Base-by-base conservation (phyloP, 164 flowering plant genomes). In the Macadamia tetraphylla region DNA sequence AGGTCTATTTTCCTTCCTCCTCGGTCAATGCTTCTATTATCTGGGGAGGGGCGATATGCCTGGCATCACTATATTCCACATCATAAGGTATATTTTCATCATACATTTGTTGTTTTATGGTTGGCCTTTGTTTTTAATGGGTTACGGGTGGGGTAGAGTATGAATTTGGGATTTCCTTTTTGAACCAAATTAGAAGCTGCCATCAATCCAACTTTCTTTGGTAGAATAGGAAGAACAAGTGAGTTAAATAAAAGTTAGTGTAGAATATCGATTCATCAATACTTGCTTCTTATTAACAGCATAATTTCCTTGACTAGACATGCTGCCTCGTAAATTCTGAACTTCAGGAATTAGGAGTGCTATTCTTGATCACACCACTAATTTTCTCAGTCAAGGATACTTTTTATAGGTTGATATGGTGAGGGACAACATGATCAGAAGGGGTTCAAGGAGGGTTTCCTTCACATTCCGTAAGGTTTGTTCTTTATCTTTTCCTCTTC, bases 61-160 rank as follows among this genome's bases (percentile, higher is more conserved):
- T 94, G 98, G 98, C 92, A 92, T 77, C 98, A 94, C 76, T 94
- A 91, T 74, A 94, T 91, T 75, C 97, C 96, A 29, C 98, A 94
- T 73, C 98, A 88, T 68, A 94, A 94, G 97, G 97, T 91, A 76
- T 61, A 76, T 61, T 10, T 30, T 61, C 42, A 53, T 51, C 65
- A 23, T 55, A 49, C 32, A n/a, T 9, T 3, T 3, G 23, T 12
- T 29, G 56, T 31, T 32, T 10, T 48, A 42, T 17, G 17, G 13
- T 64, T 35, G 9, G 15, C 31, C 35, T 46, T 63, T 44, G 52
- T 9, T 32, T 42, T 48, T 46, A 11, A 46, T 46, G 13, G 51
- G 40, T 2, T 35, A 5, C 5, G 40, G 40, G 40, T 5, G 40
- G 40, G 40, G 23, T 23, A 23, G 23, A 23, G 23, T 23, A 23